Percentiles rank a stretch among this genome's conserved stretches.
Conservation (phyloP, 2,329 filamentous ascomycete genomes). For the Clonostachys rhizophaga region DNA sequence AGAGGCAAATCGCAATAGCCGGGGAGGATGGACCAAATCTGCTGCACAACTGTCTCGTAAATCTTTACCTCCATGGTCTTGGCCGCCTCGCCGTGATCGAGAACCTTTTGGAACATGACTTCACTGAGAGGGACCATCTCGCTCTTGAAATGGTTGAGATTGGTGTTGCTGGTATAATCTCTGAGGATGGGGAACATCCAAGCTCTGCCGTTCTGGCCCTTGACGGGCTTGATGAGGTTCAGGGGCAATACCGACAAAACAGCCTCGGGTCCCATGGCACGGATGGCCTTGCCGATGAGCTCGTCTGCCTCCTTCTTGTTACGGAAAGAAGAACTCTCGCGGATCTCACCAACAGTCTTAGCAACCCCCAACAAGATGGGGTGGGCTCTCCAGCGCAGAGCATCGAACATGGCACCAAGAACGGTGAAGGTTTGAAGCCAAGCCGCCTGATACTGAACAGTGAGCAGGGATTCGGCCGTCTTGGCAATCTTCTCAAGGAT, state of each 20-base stretch:
- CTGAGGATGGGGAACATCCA: conserved; percentile 93
- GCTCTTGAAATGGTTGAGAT: conserved; percentile 75
- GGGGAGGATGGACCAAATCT: conserved; percentile 90
- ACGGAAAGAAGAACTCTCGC: conserved; percentile 81
- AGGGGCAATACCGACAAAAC: conserved; percentile 80
- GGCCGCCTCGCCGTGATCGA: conserved; percentile 75
- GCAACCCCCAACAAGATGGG: conserved; percentile 74
- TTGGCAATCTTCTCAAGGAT: conserved; percentile 75
- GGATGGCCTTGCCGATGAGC: conserved; percentile 81
- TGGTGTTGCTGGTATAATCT: conserved; percentile 85
- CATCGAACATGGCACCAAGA: conserved; percentile 80
- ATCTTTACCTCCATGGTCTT: conserved; percentile 98
- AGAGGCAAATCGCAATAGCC: conserved; percentile 93
- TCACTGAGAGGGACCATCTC: conserved; percentile 90
- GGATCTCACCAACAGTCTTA: conserved; percentile 78
- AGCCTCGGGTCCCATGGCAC: conserved; percentile 83
- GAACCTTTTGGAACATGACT: conserved; percentile 79
- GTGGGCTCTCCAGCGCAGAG: conserved; percentile 77
- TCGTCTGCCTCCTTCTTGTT: conserved; percentile 94
- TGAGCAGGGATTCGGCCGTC: conserved; percentile 69
- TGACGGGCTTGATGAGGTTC: conserved; percentile 74
- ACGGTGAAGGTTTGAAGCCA: conserved; percentile 95
- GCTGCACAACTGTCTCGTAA: conserved; percentile 91
- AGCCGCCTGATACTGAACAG: conserved; percentile 86
- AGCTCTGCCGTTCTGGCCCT: conserved; percentile 77